Evolutionary conservation across 1,139 yeast species (phyloP).

Genomic region (Saccharomyces hybrid): DNA sequence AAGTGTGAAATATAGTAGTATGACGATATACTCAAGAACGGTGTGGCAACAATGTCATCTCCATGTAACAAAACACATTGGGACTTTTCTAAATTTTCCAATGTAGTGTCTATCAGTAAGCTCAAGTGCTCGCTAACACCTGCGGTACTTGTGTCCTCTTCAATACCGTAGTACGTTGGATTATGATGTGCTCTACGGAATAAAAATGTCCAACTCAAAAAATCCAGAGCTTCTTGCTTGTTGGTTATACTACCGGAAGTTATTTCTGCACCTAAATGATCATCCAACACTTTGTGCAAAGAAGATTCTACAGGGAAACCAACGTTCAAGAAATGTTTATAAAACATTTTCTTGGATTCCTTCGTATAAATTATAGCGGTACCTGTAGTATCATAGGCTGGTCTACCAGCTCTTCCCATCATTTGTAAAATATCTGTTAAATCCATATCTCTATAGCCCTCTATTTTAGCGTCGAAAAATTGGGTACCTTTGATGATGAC

Average conservation of each 20-base stretch:
- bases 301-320: slow-evolving; percentile 99
- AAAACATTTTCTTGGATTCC: slow-evolving; percentile 84
- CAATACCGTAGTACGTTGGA: slow-evolving; percentile 86
- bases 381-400: slow-evolving; percentile 93
- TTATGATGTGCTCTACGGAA: slow-evolving; percentile 91
- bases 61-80: slow-evolving; percentile 56
- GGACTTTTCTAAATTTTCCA: slow-evolving; percentile 62
- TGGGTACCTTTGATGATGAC: slow-evolving; percentile 55
- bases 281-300: slow-evolving; percentile 82
- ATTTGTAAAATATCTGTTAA: slow-evolving; percentile 67
- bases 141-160: slow-evolving; percentile 53
- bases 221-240: slow-evolving; percentile 86
- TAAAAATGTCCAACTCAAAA: slow-evolving; percentile 89
- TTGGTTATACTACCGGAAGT: slow-evolving; percentile 77
- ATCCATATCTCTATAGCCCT: slow-evolving; percentile 54
- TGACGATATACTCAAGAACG: slow-evolving; percentile 78
- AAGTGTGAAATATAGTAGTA: slow-evolving; percentile 91
- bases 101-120: slow-evolving; percentile 60
- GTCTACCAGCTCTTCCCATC: slow-evolving; percentile 84
- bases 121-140: slow-evolving; percentile 74
- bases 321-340: slow-evolving; percentile 86
- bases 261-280: slow-evolving; percentile 95
- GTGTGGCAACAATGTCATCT: slow-evolving; percentile 53
- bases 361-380: slow-evolving; percentile 91
- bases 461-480: slow-evolving; percentile 38